Percentiles rank a stretch among this genome's conserved stretches.
Conservation (phyloP, 176 grass and related monocot genomes). For the Melocanna baccifera region DNA sequence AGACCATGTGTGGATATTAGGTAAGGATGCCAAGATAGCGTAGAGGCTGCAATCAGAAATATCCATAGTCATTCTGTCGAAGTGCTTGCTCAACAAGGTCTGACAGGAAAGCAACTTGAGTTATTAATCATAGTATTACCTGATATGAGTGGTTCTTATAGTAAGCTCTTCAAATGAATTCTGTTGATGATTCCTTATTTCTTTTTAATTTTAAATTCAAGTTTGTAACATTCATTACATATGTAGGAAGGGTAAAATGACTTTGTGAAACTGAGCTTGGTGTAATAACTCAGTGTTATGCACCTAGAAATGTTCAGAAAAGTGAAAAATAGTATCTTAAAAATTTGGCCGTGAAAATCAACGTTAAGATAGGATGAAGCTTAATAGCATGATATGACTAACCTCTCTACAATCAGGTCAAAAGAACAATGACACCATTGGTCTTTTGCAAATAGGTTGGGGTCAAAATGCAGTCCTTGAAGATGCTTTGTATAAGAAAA, state of each 20-base stretch:
- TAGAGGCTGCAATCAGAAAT: constrained; percentile 52
- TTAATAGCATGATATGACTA: background rate
- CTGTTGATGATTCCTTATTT: background rate
- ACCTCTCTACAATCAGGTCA: background rate
- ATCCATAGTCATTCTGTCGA: constrained; percentile 30
- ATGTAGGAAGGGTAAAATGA: constrained; percentile 59
- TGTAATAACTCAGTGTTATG: constrained; percentile 63
- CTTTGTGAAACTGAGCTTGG: constrained; percentile 76
- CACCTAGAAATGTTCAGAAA: constrained; percentile 53
- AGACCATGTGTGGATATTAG: constrained; percentile 41
- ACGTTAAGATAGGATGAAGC: constrained; percentile 63
- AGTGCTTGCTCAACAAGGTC: constrained; percentile 30
- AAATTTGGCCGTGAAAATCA: constrained; percentile 87
- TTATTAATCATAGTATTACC: constrained; percentile 63
- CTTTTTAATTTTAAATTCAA: background rate
- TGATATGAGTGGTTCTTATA: constrained; percentile 54
- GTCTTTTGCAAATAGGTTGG: constrained; percentile 40
- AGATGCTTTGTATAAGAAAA: too few species aligned
- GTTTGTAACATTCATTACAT: background rate
- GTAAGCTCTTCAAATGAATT: constrained; percentile 28
- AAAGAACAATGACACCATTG: background rate
- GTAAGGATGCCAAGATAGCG: constrained; percentile 20
- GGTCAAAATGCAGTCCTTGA: constrained; percentile 67
- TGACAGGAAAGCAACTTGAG: constrained; percentile 33
- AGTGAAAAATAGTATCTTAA: constrained; percentile 54